Conservation (phyloP, 2,329 filamentous ascomycete genomes). For the Magnaporthiopsis incrustans region DNA sequence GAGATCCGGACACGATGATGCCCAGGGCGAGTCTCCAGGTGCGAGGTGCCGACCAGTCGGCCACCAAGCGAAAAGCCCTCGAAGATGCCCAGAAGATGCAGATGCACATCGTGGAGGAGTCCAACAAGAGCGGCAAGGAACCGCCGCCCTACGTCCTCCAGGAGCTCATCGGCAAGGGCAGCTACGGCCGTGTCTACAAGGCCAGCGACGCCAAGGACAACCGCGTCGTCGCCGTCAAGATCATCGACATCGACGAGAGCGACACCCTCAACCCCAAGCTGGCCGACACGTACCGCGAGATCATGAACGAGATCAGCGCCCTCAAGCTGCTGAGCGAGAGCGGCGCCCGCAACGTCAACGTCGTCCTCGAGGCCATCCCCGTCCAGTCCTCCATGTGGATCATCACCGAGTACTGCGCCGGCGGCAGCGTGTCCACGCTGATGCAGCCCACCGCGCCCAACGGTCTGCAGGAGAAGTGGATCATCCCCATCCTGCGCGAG, state of each 20-base stretch:
- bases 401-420: constrained; percentile 78
- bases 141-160: constrained; percentile 53
- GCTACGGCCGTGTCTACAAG: constrained; percentile 62
- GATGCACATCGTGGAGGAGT: constrained; percentile 47
- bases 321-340: constrained; percentile 66
- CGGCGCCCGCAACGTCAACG: constrained; percentile 71
- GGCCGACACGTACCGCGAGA: constrained; percentile 60
- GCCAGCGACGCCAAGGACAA: constrained; percentile 31
- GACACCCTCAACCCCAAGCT: constrained; percentile 59
- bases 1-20: not conserved
- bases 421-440: constrained; percentile 69
- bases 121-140: constrained; percentile 44
- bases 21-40: constrained; percentile 24
- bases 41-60: constrained; percentile 19
- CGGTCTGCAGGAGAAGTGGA: constrained; percentile 63
- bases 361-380: constrained; percentile 69
- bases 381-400: constrained; percentile 80
- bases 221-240: constrained; percentile 62
- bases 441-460: constrained; percentile 60
- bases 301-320: constrained; percentile 60
- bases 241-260: constrained; percentile 74
- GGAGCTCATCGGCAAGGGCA: constrained; percentile 62
- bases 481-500: constrained; percentile 59
- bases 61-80: constrained; percentile 36
- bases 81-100: constrained; percentile 61